Evolutionary conservation across 768 basidiomycete species (phyloP), one percentile per base, ranked within the genome.

Genomic region (Leccinum boreale): DNA sequence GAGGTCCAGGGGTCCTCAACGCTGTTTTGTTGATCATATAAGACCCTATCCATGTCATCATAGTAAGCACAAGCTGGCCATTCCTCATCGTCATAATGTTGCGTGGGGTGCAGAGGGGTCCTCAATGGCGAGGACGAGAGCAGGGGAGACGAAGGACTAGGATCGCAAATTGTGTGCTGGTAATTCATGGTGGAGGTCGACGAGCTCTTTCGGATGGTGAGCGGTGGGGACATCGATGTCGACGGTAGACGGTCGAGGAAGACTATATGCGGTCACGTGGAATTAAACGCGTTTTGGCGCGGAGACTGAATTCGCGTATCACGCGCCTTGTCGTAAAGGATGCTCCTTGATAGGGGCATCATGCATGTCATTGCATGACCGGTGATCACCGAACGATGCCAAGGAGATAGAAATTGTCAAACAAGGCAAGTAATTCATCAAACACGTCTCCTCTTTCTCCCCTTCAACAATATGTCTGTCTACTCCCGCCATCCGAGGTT

Each of bases 271-370:
- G 58, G 62, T 72, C 71, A 72, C 70, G 71, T 73, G 72, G 36
- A 1, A 23, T 21, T 72, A 59, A 72, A 73, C 71, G 72, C 70
- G 70, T 67, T 73, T 72, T 73, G 51, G 56, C 17, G 66, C 70
- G 70, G 70, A 72, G 70, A 68, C 59, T 59, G 12, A 71, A 71
- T 15, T 39, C 31, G 36, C 6, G 36, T 52, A 57, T 55, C 29
- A 15, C 65, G 65, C 42, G 65, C 39, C 23, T 33, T 61, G 65
- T 54, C 65, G 65, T 66, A 66, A 48, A 12, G 5, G 8, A 33
- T 35, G 5, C 35, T 24, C 24, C 24, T 24, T 24, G 24, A 35
- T 15, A 14, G 33, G 33, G 33, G 33, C 33, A 24, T n/a, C n/a
- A n/a, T n/a, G n/a, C n/a, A n/a, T n/a, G n/a, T n/a, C n/a, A n/a